Base-by-base conservation (phyloP, 768 basidiomycete species). In the Holtermannia corniformis region DNA sequence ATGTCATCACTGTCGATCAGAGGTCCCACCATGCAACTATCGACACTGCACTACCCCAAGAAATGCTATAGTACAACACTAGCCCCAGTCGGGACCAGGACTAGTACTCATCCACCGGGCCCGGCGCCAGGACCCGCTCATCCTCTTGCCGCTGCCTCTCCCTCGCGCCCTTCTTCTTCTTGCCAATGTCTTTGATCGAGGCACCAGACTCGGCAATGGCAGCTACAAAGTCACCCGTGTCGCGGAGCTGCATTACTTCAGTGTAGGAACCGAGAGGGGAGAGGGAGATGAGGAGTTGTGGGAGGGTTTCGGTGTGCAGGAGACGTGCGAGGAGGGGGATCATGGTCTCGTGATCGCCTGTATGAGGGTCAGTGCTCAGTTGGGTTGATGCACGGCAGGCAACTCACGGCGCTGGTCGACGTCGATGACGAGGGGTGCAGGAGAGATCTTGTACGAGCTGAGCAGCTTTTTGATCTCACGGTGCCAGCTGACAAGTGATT, bases 381-480 rank as follows among this genome's bases (percentile, higher is more conserved):
- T n/a, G n/a, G n/a, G n/a, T n/a, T n/a, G n/a, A n/a, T n/a, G 16
- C 32, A 7, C 32, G 32, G 7, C 32, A 37, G 16, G 32, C n/a
- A n/a, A 48, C 22, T 58, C 52, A 7, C 49, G 21, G 5, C 71
- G 53, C 50, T 72, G 71, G 56, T 72, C 71, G 44, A 72, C 58
- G 28, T 72, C 71, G 55, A 72, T 50, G 44, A 72, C 59, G 23
- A 72, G 58, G 4, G 68, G 67, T 2, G 65, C 43, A 14, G 71
- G 71, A 32, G 32, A 50, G 52, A 70, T 68, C 28, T 59, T 60
- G 56, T 67, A 72, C 47, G 59, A 60, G 1, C 65, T 51, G 3
- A 72, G 52, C 49, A 70, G 58, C 45, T 62, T 63, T 46, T 63
- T 61, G 50, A 72, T 60, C 50, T 72, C 68, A 10, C 71, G 58